Evolutionary conservation across 192 early-diverging fungal species (phyloP), one percentile per base, ranked within the genome.

Genomic region (Chytriomyces hyalinus): DNA sequence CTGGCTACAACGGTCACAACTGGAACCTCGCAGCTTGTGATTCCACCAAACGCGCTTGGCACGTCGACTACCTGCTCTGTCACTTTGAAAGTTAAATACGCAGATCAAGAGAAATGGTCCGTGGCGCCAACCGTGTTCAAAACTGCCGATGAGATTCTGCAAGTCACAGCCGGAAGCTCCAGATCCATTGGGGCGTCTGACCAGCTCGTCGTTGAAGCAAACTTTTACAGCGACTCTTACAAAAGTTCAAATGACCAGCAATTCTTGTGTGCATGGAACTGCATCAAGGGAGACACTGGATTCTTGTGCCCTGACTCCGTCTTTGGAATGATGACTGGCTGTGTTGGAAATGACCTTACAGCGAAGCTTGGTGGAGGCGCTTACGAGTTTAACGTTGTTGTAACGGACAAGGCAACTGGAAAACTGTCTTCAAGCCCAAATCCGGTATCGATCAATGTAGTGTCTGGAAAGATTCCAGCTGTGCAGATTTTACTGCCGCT

Each of bases 101-200:
- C 77, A 17, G 60, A 44, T 43, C 59, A 63, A 24, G 8, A 59
- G 17, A 53, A 6, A 8, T 78, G 67, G 69, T 46, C 28, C 45
- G 36, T 44, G 5, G 22, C 57, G 7, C 49, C 67, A n/a, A 13
- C 50, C 9, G 9, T 60, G 10, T 78, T 78, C 70, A 71, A 22
- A 11, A 78, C 77, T 36, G 69, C 67, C 10, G 7, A 11, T 9
- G 77, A 78, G 11, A 70, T 72, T 51, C 20, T 78, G 11, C 24
- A 26, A 47, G 70, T 78, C 13, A 72, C 77, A 51, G 77, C 68
- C 48, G 77, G 77, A 47, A 51, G 59, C 44, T 78, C 77, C 11
- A 36, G 77, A 48, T 64, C 67, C 46, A 22, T 72, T 49, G 61
- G 69, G 10, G n/a, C 17, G 10, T 28, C 60, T 53, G 49, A 78